Base-by-base conservation (phyloP, 768 basidiomycete species). In the Kwoniella dendrophila region DNA sequence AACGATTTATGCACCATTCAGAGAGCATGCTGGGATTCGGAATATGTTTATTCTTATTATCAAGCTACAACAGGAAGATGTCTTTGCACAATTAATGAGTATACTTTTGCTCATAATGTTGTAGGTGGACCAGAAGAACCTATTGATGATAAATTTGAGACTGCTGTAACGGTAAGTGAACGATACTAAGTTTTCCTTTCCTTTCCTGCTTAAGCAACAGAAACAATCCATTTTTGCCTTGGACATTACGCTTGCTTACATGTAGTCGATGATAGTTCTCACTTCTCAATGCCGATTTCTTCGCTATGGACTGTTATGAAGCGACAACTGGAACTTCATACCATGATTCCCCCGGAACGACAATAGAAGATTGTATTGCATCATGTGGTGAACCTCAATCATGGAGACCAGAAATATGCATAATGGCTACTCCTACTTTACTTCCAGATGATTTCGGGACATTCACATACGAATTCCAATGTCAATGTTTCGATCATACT, bases 11-110 rank as follows among this genome's bases (percentile, higher is more conserved):
- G 8, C 8, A 20, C 20, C 11, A 11, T 20, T 44, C n/a, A 44
- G 22, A 44, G 43, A 44, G n/a, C 14, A 20, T 40, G 52, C 18
- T 53, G 36, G 52, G 33, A 53, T 12, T 53, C 52, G 12, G 52
- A 53, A 24, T 53, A 53, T 36, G 10, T 8, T n/a, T 53, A 26
- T 12, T 24, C 52, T 16, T 53, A 36, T 36, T 53, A 22, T n/a
- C 33, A 38, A 22, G 33, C 36, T 4, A 34, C 12, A 24, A 40
- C 52, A 8, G 8, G 40, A 14, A 24, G n/a, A 7, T 53, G 52
- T 32, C 10, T 53, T 36, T 53, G 34, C 27, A 38, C 52, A 1
- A 36, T n/a, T n/a, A n/a, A 53, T 14, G 34, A 40, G 20, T 34
- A 53, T 22, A 44, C 43, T n/a, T 44, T 18, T 18, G 43, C 43